Percentiles rank a stretch among this genome's conserved stretches.
phyloP scores from a whole-genome alignment of 164 flowering plant species.

The Vitis cinerea region DNA sequence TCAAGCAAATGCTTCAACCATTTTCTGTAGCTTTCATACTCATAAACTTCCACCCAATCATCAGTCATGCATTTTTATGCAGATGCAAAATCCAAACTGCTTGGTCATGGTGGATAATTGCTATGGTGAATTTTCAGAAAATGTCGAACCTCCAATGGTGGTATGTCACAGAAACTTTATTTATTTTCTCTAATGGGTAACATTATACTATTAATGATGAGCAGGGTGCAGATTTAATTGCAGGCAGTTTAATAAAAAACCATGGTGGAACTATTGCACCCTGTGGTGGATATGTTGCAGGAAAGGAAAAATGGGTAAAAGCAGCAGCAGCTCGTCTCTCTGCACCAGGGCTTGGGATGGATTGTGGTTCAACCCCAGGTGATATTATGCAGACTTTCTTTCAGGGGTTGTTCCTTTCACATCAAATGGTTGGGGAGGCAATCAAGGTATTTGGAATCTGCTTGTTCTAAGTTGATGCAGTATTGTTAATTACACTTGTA shows the following conservation, averaged over 20 bases:
- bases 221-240: conserved; percentile 92
- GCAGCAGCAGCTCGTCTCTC: conserved; percentile 90
- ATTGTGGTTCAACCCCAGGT: conserved; percentile 89
- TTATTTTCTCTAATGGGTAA: conserved; percentile 3
- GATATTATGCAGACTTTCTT: conserved; percentile 73
- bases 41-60: neutral
- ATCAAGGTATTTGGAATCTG: conserved; percentile 50
- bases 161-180: conserved; percentile 35
- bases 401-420: conserved; percentile 82
- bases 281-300: conserved; percentile 94
- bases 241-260: conserved; percentile 89
- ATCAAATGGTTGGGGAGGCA: conserved; percentile 95
- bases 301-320: conserved; percentile 64
- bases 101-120: conserved; percentile 94
- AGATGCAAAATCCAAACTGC: conserved; percentile 82
- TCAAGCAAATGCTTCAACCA: neutral
- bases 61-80: conserved; percentile 8
- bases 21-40: neutral
- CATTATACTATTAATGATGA: conserved; percentile 12
- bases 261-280: conserved; percentile 96
- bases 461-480: neutral
- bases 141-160: conserved; percentile 87
- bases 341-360: conserved; percentile 84
- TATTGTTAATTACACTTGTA: conserved; percentile 2
- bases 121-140: conserved; percentile 91